Evolutionary conservation across 2,329 filamentous ascomycete species (phyloP).

Genomic region (Aphanocladium album): DNA sequence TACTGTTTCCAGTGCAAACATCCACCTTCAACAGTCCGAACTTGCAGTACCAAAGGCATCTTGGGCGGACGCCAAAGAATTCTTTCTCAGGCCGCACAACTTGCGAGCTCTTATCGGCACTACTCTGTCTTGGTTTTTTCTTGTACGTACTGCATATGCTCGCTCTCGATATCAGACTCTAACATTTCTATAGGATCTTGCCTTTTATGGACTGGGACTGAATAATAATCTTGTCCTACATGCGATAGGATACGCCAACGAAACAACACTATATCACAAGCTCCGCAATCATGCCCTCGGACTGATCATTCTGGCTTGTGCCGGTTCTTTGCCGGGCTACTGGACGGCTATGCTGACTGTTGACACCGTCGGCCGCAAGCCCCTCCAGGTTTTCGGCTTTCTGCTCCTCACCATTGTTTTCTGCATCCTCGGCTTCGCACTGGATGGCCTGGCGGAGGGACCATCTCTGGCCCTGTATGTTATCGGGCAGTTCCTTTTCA

Average conservation of each 20-base stretch:
- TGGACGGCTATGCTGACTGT: conserved; percentile 70
- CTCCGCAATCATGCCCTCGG: conserved; percentile 70
- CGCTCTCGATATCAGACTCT: not conserved
- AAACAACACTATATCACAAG: conserved; percentile 59
- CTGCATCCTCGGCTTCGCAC: conserved; percentile 57
- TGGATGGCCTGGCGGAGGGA: conserved; percentile 41
- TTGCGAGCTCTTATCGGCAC: conserved; percentile 69
- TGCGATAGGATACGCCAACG: conserved; percentile 65
- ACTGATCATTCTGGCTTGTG: conserved; percentile 71
- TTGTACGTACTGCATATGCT: conserved; percentile 39
- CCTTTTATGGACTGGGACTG: conserved; percentile 67
- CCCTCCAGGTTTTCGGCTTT: conserved; percentile 65
- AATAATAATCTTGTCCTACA: conserved; percentile 68
- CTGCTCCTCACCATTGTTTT: conserved; percentile 57
- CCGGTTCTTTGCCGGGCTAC: conserved; percentile 74
- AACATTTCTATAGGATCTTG: conserved; percentile 46
- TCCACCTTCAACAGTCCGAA: conserved; percentile 43
- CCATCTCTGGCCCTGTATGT: conserved; percentile 58
- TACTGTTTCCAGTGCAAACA: not conserved
- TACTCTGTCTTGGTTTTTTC: conserved; percentile 75
- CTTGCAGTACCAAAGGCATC: conserved; percentile 64
- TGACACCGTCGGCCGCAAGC: conserved; percentile 71
- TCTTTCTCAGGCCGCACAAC: conserved; percentile 67
- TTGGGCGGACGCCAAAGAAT: conserved; percentile 60
- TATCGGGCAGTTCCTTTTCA: conserved; percentile 62